Conservation (phyloP, 2,329 filamentous ascomycete genomes). For the Capronia americana region DNA sequence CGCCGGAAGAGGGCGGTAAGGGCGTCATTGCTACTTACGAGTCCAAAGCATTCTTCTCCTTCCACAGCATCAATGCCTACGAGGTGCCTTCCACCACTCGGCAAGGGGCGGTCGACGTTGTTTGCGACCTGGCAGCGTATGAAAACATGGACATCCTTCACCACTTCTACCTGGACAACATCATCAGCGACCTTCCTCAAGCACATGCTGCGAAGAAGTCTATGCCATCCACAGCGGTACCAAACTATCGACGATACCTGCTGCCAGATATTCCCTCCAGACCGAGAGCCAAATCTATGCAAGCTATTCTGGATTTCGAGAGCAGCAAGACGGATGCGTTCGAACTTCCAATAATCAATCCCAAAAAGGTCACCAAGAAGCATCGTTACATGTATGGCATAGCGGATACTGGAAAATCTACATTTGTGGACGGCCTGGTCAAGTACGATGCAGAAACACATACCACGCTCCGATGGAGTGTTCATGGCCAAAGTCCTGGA, state of each 20-base stretch:
- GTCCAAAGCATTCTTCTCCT: slow-evolving; percentile 74
- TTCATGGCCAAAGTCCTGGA: slow-evolving; percentile 58
- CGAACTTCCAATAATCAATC: slow-evolving; percentile 61
- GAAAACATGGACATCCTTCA: slow-evolving; percentile 69
- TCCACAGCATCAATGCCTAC: slow-evolving; percentile 80
- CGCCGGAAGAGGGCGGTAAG: slow-evolving; percentile 52
- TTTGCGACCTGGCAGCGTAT: slow-evolving; percentile 71
- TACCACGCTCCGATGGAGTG: slow-evolving; percentile 51
- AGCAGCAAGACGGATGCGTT: slow-evolving; percentile 32
- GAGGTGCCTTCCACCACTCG: slow-evolving; percentile 59
- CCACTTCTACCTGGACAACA: slow-evolving; percentile 71
- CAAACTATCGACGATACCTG: slow-evolving; percentile 47
- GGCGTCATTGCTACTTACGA: slow-evolving; percentile 74
- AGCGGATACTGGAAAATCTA: slow-evolving; percentile 53
- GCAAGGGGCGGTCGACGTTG: slow-evolving; percentile 60
- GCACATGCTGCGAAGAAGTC: slow-evolving; percentile 55
- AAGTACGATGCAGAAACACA: slow-evolving; percentile 59
- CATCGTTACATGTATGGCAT: slow-evolving; percentile 60
- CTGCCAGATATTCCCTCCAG: slow-evolving; percentile 45
- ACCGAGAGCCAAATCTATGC: slow-evolving; percentile 19
- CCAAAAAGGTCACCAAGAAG: slow-evolving; percentile 49
- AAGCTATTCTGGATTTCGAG: slow-evolving; percentile 36
- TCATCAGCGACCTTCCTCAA: slow-evolving; percentile 63
- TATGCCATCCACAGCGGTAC: slow-evolving; percentile 41
- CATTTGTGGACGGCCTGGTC: slow-evolving; percentile 59